phyloP scores from a whole-genome alignment of 2,329 filamentous ascomycete species.

The Claviceps quebecensis region DNA sequence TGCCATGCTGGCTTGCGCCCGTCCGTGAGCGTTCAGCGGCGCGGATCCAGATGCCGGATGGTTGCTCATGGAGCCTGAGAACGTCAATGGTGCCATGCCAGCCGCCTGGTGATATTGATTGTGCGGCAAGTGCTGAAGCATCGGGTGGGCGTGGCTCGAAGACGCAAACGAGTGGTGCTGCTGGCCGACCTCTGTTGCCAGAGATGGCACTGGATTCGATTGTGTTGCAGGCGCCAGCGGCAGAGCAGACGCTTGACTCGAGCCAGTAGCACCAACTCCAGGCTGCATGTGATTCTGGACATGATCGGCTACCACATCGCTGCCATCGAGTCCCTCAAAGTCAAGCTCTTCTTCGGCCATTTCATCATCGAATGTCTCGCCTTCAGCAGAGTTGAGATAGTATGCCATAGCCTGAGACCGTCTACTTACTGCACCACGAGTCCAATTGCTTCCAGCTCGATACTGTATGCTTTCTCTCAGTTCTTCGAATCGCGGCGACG shows the following conservation, averaged over 20 bases:
- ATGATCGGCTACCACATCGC: constrained; percentile 25
- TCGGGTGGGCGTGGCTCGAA: constrained; percentile 9
- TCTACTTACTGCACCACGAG: constrained; percentile 6
- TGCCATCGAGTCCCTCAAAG: constrained; percentile 25
- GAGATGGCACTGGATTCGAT: constrained; percentile 15
- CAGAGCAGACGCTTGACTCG: constrained; percentile 1
- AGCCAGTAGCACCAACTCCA: not conserved
- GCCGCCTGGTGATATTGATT: constrained; percentile 1
- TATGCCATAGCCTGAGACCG: constrained; percentile 9
- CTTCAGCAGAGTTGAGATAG: constrained; percentile 13
- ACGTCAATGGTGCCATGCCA: constrained; percentile 10
- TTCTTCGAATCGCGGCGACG: constrained; percentile 31
- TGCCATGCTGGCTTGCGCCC: constrained; percentile 18
- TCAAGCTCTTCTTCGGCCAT: constrained; percentile 31
- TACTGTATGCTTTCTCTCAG: constrained; percentile 21
- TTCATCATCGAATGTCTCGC: constrained; percentile 27
- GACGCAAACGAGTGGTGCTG: constrained; percentile 12
- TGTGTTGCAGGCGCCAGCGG: constrained; percentile 8
- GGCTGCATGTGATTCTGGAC: constrained; percentile 11
- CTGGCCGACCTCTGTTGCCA: constrained; percentile 13
- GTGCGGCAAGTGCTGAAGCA: constrained; percentile 9
- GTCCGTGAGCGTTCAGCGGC: constrained; percentile 10
- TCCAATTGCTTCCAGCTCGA: constrained; percentile 7
- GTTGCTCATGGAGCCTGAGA: constrained; percentile 17
- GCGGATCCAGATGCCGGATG: constrained; percentile 10